Conservation (phyloP, 345 rosid genomes). For the Eucalyptus leucophloia region DNA sequence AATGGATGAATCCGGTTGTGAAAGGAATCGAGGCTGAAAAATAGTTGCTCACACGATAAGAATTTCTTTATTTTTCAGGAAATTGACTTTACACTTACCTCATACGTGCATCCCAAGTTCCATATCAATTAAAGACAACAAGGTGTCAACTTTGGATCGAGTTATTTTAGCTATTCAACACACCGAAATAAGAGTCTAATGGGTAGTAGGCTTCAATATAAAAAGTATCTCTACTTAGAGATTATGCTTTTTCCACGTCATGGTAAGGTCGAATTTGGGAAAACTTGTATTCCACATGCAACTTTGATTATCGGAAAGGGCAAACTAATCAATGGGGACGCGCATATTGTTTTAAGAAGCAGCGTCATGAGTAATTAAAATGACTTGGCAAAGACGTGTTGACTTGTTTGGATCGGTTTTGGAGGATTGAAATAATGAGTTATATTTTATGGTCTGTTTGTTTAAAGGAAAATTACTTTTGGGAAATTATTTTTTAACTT, state of each 20-base stretch:
- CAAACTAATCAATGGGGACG: background rate
- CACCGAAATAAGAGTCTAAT: background rate
- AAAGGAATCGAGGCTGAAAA: background rate
- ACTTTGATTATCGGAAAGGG: background rate
- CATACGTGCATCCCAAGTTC: background rate
- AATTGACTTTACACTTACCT: background rate
- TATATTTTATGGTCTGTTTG: no score
- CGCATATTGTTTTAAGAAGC: background rate
- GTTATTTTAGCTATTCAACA: background rate
- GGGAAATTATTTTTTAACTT: no score
- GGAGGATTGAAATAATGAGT: no score
- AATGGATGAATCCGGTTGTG: background rate
- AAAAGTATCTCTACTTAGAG: background rate
- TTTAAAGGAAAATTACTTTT: no score
- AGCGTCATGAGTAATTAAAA: background rate
- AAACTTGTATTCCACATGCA: background rate
- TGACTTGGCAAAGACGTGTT: background rate
- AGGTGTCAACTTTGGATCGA: background rate
- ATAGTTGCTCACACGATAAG: background rate
- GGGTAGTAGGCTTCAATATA: background rate
- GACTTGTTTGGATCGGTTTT: no score
- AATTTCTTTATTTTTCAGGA: background rate
- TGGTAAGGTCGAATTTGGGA: background rate
- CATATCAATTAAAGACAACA: background rate
- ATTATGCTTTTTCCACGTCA: background rate